These are phyloP conservation scores for Cryptococcus sp. DNA, from an alignment of 1,284 basidiomycete genomes.

Conservation along the genomic window DNA sequence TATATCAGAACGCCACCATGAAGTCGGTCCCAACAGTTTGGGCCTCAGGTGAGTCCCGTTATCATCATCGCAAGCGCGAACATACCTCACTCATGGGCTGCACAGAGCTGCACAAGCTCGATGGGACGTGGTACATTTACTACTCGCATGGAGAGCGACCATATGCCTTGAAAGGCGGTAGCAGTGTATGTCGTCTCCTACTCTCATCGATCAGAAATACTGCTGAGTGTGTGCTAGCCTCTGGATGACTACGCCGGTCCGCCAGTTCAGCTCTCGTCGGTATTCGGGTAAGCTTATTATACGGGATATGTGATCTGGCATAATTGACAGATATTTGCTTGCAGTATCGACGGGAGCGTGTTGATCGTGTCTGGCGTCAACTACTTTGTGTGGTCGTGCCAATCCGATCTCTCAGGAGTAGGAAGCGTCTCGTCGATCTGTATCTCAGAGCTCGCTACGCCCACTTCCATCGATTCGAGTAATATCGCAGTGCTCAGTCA, in stretches of 20 bases:
- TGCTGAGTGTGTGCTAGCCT: slow-evolving; percentile 10
- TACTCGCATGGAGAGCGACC: slow-evolving; percentile 12
- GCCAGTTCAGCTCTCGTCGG: neutral
- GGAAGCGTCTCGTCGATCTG: slow-evolving; percentile 17
- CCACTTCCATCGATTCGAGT: slow-evolving; percentile 18
- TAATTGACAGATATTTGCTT: neutral
- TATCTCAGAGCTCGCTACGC: slow-evolving; percentile 20
- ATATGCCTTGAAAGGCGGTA: slow-evolving; percentile 18
- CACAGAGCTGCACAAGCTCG: slow-evolving; percentile 24
- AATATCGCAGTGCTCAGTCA: slow-evolving; percentile 17
- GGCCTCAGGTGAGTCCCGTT: slow-evolving; percentile 16
- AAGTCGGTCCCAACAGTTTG: slow-evolving; percentile 9
- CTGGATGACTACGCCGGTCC: slow-evolving; percentile 6
- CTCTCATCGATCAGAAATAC: neutral
- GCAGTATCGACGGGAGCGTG: slow-evolving; percentile 25
- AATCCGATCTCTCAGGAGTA: slow-evolving; percentile 12
- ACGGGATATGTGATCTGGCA: neutral
- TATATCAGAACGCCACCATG: slow-evolving; percentile 11
- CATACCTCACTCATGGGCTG: neutral
- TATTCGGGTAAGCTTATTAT: neutral
- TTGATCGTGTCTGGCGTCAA: slow-evolving; percentile 3
- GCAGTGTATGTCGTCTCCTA: slow-evolving; percentile 2
- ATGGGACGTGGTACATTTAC: slow-evolving; percentile 26
- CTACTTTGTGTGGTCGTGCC: slow-evolving; percentile 27
- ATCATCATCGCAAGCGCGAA: neutral